Evolutionary conservation across 2,329 filamentous ascomycete species (phyloP).

Genomic region (Diplodia intermedia): DNA sequence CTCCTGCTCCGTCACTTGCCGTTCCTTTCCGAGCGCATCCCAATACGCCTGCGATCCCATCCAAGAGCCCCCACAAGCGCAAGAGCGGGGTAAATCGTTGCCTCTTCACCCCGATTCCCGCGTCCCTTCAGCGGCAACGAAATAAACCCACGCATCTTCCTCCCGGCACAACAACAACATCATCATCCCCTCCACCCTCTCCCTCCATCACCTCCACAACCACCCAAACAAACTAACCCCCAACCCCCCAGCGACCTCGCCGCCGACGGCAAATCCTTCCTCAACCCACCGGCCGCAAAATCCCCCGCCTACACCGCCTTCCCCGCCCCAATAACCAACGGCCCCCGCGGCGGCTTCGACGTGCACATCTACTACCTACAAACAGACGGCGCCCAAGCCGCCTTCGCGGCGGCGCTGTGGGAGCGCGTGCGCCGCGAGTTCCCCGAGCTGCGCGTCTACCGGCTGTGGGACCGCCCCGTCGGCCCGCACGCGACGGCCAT

Average conservation of each 20-base stretch:
- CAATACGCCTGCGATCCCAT: background rate
- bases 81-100: background rate
- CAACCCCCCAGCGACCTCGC: conserved; percentile 58
- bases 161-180: background rate
- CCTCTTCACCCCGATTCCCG: background rate
- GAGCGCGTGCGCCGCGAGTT: conserved; percentile 83
- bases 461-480: conserved; percentile 75
- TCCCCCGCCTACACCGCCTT: conserved; percentile 77
- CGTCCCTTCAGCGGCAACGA: background rate
- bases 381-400: conserved; percentile 65
- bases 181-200: background rate
- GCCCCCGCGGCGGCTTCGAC: conserved; percentile 76
- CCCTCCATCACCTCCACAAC: background rate
- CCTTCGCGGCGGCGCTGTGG: conserved; percentile 76
- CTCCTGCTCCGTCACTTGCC: background rate
- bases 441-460: conserved; percentile 83
- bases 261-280: conserved; percentile 78
- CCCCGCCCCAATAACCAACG: conserved; percentile 70
- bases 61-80: background rate
- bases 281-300: conserved; percentile 66
- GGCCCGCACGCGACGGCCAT: conserved; percentile 85
- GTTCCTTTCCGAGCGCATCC: background rate
- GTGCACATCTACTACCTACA: conserved; percentile 83
- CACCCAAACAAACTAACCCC: background rate
- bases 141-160: background rate